phyloP scores from a whole-genome alignment of 176 grass and related monocot species.

The Canna indica region DNA sequence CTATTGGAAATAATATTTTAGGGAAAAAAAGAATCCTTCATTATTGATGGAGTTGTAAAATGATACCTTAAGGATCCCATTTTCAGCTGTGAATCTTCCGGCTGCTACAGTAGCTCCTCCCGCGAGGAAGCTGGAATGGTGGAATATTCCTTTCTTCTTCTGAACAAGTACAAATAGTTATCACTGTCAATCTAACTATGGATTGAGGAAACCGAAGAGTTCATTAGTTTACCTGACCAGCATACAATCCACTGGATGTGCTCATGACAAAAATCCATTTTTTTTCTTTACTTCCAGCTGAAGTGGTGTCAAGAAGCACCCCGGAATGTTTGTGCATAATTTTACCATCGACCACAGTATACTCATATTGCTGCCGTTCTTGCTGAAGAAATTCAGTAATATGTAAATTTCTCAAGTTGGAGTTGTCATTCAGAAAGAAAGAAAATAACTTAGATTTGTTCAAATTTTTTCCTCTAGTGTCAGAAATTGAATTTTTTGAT shows the following conservation, averaged over 20 bases:
- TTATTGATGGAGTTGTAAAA: neutral
- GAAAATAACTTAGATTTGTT: neutral
- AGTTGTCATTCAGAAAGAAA: neutral
- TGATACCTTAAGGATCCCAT: conserved; percentile 69
- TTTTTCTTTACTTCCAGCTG: conserved; percentile 32
- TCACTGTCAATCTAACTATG: neutral
- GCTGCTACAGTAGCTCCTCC: conserved; percentile 81
- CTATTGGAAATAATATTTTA: too few relatives aligned
- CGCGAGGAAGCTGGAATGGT: conserved; percentile 96
- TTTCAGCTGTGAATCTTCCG: conserved; percentile 61
- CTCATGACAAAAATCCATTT: conserved; percentile 99
- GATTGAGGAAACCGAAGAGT: conserved; percentile 3
- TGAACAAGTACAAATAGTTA: conserved; percentile 17
- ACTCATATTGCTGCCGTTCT: conserved; percentile 75
- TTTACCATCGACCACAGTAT: conserved; percentile 36
- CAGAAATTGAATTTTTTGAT: neutral
- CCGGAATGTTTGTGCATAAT: conserved; percentile 51
- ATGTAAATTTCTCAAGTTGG: neutral
- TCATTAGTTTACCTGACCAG: conserved; percentile 49
- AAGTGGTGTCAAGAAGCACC: conserved; percentile 50
- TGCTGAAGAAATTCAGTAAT: conserved; percentile 32
- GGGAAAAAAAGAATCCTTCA: neutral
- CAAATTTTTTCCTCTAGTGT: too few relatives aligned
- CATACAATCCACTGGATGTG: conserved; percentile 56
- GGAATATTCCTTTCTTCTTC: conserved; percentile 88